Evolutionary conservation across 108 stramenopile genomes (phyloP).

Genomic region (Epithemia pelagica): DNA sequence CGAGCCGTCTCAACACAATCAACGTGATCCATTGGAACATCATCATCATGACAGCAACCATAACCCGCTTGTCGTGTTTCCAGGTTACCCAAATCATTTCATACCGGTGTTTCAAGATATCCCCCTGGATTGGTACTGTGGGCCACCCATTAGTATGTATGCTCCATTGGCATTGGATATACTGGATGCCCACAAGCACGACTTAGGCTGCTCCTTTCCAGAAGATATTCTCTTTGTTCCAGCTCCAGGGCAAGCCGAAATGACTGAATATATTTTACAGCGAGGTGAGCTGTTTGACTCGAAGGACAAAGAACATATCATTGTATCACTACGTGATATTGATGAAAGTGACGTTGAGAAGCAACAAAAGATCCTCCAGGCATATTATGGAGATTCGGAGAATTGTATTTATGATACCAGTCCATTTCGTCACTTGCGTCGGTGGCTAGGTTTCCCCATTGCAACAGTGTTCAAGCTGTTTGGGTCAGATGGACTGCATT

Average conservation of each 20-base stretch:
- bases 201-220: constrained; percentile 31
- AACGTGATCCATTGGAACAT: background rate
- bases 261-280: constrained; percentile 28
- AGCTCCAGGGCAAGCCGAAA: constrained; percentile 27
- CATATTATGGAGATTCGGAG: constrained; percentile 21
- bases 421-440: background rate
- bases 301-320: constrained; percentile 21
- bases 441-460: background rate
- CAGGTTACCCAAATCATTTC: constrained; percentile 22
- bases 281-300: constrained; percentile 19
- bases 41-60: too few species aligned
- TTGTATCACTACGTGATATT: constrained; percentile 22
- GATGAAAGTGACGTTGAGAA: constrained; percentile 29
- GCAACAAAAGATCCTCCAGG: constrained; percentile 37
- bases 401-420: background rate
- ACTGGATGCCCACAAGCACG: constrained; percentile 50
- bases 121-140: constrained; percentile 1
- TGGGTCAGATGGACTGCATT: constrained; percentile 47
- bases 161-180: constrained; percentile 4
- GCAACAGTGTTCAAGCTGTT: constrained; percentile 14
- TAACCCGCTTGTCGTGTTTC: constrained; percentile 46
- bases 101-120: background rate
- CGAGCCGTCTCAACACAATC: constrained; percentile 36
- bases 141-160: background rate
- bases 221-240: constrained; percentile 47